phyloP scores from a whole-genome alignment of 768 basidiomycete genomes.

The Lanmaoa pseudosensibilis region DNA sequence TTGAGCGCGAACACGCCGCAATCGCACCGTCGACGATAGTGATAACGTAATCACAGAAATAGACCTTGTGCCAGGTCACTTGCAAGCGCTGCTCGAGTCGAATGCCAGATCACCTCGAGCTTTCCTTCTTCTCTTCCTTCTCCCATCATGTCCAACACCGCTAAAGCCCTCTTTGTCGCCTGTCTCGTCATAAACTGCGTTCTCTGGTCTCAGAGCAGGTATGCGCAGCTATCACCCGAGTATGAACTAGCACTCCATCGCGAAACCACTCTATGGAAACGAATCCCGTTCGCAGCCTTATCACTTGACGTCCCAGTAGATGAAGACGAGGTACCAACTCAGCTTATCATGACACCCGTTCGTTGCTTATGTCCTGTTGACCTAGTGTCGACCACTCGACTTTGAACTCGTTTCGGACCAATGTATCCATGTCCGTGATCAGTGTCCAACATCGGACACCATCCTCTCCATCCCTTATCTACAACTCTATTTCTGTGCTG shows the following conservation, averaged over 20 bases:
- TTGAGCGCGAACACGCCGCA: background rate
- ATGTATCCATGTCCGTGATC: conserved; percentile 59
- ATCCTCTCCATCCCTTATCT: conserved; percentile 73
- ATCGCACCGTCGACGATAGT: background rate
- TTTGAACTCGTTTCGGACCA: conserved; percentile 50
- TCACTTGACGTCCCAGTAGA: background rate
- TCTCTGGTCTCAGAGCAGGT: conserved; percentile 65
- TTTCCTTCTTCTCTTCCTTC: background rate
- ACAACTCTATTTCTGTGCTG: conserved; percentile 67
- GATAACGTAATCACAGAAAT: conserved; percentile 16
- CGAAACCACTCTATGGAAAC: conserved; percentile 12
- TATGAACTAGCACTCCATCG: conserved; percentile 2
- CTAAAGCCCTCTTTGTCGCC: conserved; percentile 52
- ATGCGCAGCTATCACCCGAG: conserved; percentile 32
- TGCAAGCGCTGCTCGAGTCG: background rate
- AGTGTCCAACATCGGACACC: conserved; percentile 61
- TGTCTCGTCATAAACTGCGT: conserved; percentile 56
- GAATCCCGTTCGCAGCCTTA: background rate
- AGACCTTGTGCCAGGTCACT: background rate
- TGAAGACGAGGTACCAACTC: conserved; percentile 9
- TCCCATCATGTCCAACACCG: conserved; percentile 45
- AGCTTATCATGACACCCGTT: background rate
- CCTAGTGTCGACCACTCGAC: conserved; percentile 66
- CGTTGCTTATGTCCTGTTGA: background rate
- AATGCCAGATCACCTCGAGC: background rate